phyloP scores from a whole-genome alignment of 306 rosid species.

The Lablab purpureus region DNA sequence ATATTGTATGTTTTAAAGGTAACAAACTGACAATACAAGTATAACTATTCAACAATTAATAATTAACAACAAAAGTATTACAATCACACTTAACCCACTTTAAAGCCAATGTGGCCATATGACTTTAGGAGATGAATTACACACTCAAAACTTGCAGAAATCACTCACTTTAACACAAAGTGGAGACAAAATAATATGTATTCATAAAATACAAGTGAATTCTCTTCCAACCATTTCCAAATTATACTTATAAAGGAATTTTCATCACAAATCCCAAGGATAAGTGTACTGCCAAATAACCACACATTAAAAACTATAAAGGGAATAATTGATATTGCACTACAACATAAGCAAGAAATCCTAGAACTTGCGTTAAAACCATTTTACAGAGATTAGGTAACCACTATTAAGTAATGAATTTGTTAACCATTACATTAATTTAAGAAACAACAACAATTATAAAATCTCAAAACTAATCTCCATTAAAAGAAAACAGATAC shows the following conservation, averaged over 20 bases:
- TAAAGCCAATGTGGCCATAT: neutral
- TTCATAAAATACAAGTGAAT: slow-evolving; percentile 1
- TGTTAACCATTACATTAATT: no score
- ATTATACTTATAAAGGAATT: neutral
- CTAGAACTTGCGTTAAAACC: neutral
- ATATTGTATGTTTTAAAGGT: slow-evolving; percentile 31
- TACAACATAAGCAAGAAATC: neutral
- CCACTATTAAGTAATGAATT: slow-evolving; percentile 21
- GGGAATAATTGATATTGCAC: neutral
- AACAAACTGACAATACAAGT: neutral
- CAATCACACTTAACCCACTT: slow-evolving; percentile 4
- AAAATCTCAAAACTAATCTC: neutral
- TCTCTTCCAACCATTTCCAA: slow-evolving; percentile 9
- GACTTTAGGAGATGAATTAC: neutral
- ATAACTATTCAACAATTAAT: slow-evolving; percentile 20
- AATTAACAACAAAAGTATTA: slow-evolving; percentile 10
- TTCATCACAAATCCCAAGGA: neutral
- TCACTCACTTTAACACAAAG: neutral
- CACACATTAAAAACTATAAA: neutral
- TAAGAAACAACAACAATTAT: no score
- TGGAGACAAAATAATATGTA: neutral
- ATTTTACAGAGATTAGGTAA: neutral
- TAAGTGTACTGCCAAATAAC: neutral
- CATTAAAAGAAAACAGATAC: neutral
- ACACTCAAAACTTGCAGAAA: neutral